Evolutionary conservation across 2,329 filamentous ascomycete species (phyloP).

Genomic region (Fusarium algeriense): DNA sequence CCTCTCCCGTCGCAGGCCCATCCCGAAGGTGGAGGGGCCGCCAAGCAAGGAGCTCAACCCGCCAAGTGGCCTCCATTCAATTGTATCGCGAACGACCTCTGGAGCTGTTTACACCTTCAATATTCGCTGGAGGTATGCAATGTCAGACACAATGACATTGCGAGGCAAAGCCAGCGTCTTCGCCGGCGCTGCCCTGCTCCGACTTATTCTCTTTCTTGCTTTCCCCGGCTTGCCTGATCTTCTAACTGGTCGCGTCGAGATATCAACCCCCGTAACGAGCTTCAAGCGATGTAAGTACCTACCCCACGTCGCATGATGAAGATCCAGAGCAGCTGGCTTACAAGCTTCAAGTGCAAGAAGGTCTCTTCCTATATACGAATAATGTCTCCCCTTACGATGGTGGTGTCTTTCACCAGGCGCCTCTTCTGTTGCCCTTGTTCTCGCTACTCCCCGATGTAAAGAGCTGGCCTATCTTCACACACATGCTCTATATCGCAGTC

Average conservation of each 20-base stretch:
- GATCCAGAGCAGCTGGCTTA: conserved; percentile 1
- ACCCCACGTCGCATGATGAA: background rate
- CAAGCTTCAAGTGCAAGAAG: conserved; percentile 75
- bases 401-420: conserved; percentile 85
- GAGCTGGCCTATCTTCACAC: conserved; percentile 77
- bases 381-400: conserved; percentile 98
- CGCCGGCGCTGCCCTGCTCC: conserved; percentile 79
- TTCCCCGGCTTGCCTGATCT: conserved; percentile 89
- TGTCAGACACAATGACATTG: conserved; percentile 55
- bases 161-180: conserved; percentile 70
- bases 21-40: conserved; percentile 33
- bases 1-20: conserved; percentile 32
- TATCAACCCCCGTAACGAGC: conserved; percentile 96
- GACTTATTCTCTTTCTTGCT: conserved; percentile 81
- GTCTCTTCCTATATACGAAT: conserved; percentile 93
- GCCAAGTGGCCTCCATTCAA: conserved; percentile 50
- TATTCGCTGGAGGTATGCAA: conserved; percentile 49
- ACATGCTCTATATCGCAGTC: conserved; percentile 82
- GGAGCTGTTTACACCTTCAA: conserved; percentile 37
- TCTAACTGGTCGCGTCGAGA: conserved; percentile 90
- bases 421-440: conserved; percentile 91
- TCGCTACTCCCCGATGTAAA: conserved; percentile 82
- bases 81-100: conserved; percentile 30
- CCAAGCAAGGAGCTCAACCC: conserved; percentile 41
- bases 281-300: conserved; percentile 87